phyloP scores from a whole-genome alignment of 2,329 filamentous ascomycete species.

The Lasiodiplodia hormozganensis region DNA sequence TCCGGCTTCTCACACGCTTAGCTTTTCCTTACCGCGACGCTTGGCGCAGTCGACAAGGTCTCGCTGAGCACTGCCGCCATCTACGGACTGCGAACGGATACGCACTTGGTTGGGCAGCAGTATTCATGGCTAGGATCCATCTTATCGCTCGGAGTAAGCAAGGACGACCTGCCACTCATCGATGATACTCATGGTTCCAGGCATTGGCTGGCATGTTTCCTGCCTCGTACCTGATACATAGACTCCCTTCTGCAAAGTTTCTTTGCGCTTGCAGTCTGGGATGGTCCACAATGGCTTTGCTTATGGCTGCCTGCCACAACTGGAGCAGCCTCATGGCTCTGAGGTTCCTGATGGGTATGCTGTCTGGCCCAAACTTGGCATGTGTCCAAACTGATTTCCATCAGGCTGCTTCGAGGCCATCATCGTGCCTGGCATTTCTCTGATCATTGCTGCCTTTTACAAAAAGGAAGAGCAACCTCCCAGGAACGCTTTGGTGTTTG shows the following conservation, averaged over 20 bases:
- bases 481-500: conserved; percentile 48
- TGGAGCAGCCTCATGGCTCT: conserved; percentile 32
- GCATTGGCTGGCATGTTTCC: conserved; percentile 26
- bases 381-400: background rate
- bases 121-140: conserved; percentile 68
- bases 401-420: conserved; percentile 42
- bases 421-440: conserved; percentile 43
- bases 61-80: conserved; percentile 54
- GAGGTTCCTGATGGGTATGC: conserved; percentile 39
- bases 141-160: conserved; percentile 51
- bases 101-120: conserved; percentile 55
- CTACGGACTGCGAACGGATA: conserved; percentile 58
- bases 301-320: conserved; percentile 36
- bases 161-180: background rate
- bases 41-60: conserved; percentile 53
- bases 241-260: conserved; percentile 28
- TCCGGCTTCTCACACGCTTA: conserved; percentile 40
- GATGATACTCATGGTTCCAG: background rate
- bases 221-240: conserved; percentile 27
- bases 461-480: conserved; percentile 45
- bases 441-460: conserved; percentile 49
- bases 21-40: conserved; percentile 30
- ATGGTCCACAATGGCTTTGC: conserved; percentile 23
- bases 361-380: background rate
- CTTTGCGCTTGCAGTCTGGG: conserved; percentile 20